These are phyloP conservation scores for Starmerella tilneyi DNA, from an alignment of 805 yeast genomes.

Conservation along the genomic window DNA sequence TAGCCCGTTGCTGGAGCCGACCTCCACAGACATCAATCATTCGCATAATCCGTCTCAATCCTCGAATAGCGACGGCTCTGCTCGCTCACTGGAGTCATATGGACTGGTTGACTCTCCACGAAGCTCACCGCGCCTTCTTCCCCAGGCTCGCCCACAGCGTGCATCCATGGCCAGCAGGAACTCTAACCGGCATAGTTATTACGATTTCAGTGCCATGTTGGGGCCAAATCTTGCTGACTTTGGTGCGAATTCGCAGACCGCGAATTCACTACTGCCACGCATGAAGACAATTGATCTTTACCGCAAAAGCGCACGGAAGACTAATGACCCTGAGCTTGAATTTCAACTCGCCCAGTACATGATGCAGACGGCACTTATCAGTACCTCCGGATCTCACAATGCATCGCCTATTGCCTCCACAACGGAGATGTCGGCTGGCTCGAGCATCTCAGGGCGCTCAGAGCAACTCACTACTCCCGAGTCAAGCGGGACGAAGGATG, in stretches of 20 bases:
- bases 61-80: conserved; percentile 2
- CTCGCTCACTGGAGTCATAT: background rate
- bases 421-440: background rate
- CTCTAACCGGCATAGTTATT: conserved; percentile 14
- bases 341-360: conserved; percentile 86
- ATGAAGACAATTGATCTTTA: conserved; percentile 79
- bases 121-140: conserved; percentile 1
- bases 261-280: conserved; percentile 48
- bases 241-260: conserved; percentile 13
- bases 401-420: background rate
- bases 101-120: conserved; percentile 7
- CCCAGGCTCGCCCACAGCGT: conserved; percentile 3
- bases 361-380: conserved; percentile 63
- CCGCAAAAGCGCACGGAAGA: conserved; percentile 70
- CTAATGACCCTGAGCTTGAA: conserved; percentile 75
- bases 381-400: background rate
- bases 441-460: background rate
- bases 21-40: background rate
- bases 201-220: conserved; percentile 14
- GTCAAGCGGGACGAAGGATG: background rate
- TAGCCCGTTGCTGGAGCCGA: background rate
- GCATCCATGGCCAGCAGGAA: conserved; percentile 4
- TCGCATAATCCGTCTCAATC: background rate
- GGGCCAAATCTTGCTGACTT: conserved; percentile 2
- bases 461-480: background rate